Conservation (phyloP, 23 red algal species). For the Gracilariopsis chorda region DNA sequence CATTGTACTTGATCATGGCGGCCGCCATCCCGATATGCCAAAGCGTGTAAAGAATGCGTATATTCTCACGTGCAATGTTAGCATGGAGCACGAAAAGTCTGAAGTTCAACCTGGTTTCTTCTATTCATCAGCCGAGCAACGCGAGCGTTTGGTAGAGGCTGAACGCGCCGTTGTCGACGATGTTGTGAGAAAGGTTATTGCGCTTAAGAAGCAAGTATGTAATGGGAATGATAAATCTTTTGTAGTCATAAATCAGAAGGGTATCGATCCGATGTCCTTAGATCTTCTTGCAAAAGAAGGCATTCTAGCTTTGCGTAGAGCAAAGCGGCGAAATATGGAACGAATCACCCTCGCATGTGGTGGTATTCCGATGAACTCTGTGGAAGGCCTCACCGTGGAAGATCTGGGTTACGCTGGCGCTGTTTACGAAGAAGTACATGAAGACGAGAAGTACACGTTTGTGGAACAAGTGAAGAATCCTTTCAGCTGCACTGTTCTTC, state of each 20-base stretch:
- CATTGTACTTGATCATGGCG: constrained; percentile 95
- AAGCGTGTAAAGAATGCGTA: constrained; percentile 91
- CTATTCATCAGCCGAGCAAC: constrained; percentile 87
- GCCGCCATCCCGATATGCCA: constrained; percentile 99
- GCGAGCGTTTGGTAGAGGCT: constrained; percentile 85
- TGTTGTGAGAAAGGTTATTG: constrained; percentile 85
- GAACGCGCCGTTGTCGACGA: constrained; percentile 84
- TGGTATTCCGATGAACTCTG: constrained; percentile 87
- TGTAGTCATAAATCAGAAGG: constrained; percentile 98
- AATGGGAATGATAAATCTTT: constrained; percentile 82
- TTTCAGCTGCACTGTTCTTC: constrained; percentile 90
- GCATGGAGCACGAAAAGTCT: constrained; percentile 95
- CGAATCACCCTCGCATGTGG: constrained; percentile 94
- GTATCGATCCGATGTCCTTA: constrained; percentile 88
- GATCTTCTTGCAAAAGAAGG: constrained; percentile 95
- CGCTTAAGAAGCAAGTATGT: constrained; percentile 92
- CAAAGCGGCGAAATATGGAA: constrained; percentile 99
- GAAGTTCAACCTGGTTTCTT: constrained; percentile 95
- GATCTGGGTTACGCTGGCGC: constrained; percentile 89
- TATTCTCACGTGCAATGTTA: constrained; percentile 98
- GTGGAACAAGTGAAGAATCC: constrained; percentile 90
- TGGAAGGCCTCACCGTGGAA: constrained; percentile 74
- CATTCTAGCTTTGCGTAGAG: constrained; percentile 88
- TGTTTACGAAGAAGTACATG: constrained; percentile 94
- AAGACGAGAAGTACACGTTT: constrained; percentile 98